These are phyloP conservation scores for Stemphylium beticola DNA, from an alignment of 2,329 filamentous ascomycete genomes.

Conservation along the genomic window DNA sequence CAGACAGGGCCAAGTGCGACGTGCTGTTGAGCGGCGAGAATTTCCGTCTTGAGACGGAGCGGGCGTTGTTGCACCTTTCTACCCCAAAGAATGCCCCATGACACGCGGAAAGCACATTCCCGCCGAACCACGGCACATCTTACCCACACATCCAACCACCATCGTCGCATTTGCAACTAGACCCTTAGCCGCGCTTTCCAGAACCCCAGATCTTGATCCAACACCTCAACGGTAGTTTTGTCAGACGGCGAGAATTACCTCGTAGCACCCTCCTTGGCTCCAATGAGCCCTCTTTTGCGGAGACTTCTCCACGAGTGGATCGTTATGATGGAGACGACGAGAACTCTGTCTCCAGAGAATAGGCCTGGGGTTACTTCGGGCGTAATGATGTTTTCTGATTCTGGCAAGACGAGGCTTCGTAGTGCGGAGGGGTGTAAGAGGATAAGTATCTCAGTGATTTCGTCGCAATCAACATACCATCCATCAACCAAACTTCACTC, in stretches of 20 bases:
- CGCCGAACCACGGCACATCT: conserved; percentile 21
- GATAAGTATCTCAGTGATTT: conserved; percentile 31
- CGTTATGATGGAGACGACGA: conserved; percentile 24
- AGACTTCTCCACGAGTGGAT: conserved; percentile 25
- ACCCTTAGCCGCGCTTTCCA: conserved; percentile 26
- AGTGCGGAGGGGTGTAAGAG: conserved; percentile 13
- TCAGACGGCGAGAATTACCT: conserved; percentile 41
- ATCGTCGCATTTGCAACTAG: conserved; percentile 12
- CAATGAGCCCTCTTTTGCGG: conserved; percentile 19
- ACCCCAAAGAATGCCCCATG: conserved; percentile 5
- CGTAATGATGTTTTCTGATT: conserved; percentile 4
- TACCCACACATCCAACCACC: conserved; percentile 33
- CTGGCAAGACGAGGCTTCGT: conserved; percentile 13
- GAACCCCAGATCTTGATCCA: conserved; percentile 23
- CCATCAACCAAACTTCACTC: conserved; percentile 9
- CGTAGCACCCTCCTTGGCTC: conserved; percentile 11
- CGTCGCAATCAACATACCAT: conserved; percentile 3
- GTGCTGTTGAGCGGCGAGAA: conserved; percentile 33
- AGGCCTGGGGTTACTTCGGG: conserved; percentile 31
- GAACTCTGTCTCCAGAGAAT: conserved; percentile 22
- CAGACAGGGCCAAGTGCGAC: conserved; percentile 1
- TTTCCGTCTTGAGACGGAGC: conserved; percentile 27
- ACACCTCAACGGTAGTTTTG: conserved; percentile 9
- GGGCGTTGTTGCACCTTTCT: conserved; percentile 18
- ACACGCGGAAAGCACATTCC: conserved; percentile 19